Evolutionary conservation across 306 rosid species (phyloP).

Genomic region (Trichosanthes cucumerina): DNA sequence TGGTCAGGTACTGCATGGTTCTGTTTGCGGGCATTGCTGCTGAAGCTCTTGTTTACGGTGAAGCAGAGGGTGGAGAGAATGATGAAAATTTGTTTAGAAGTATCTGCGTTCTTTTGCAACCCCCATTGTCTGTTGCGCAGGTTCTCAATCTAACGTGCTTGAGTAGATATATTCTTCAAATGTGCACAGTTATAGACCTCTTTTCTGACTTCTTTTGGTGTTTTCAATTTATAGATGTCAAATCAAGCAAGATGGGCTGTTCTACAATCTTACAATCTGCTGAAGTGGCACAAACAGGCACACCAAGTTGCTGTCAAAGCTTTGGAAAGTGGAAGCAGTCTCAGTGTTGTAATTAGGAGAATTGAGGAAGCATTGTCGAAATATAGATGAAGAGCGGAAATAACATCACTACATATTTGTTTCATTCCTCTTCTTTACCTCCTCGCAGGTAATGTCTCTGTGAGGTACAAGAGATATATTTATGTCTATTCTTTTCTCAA

Average conservation of each 20-base stretch:
- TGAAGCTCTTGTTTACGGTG: conserved; percentile 90
- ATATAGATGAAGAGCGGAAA: conserved; percentile 20
- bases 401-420: neutral
- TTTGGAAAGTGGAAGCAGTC: conserved; percentile 62
- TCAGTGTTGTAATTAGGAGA: conserved; percentile 63
- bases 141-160: conserved; percentile 28
- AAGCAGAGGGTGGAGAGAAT: conserved; percentile 98
- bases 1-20: conserved; percentile 85
- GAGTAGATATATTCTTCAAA: conserved; percentile 4
- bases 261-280: conserved; percentile 84
- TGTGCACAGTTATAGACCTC: neutral
- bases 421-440: neutral
- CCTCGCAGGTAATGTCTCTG: neutral
- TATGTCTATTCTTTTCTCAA: neutral
- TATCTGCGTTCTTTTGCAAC: conserved; percentile 66
- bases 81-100: conserved; percentile 84
- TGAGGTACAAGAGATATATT: neutral
- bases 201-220: conserved; percentile 6
- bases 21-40: conserved; percentile 97
- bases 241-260: conserved; percentile 98
- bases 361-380: conserved; percentile 65
- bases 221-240: conserved; percentile 54
- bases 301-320: conserved; percentile 88
- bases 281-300: conserved; percentile 76
- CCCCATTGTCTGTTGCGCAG: conserved; percentile 74